Conservation (phyloP, 768 basidiomycete genomes). For the Kwoniella dendrophila region DNA sequence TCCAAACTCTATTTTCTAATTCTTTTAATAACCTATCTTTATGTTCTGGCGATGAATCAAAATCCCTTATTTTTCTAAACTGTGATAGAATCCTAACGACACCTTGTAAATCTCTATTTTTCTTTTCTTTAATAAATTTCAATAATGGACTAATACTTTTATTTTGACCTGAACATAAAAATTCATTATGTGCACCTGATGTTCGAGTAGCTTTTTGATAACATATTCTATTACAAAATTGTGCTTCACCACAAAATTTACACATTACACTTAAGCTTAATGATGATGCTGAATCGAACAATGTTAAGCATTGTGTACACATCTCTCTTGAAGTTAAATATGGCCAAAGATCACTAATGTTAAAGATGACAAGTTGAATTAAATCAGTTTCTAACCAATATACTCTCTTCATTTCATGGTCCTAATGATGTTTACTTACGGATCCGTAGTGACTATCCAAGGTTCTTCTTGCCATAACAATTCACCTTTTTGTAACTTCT, state of each 20-base stretch:
- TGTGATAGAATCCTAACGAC: constrained; percentile 69
- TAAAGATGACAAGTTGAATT: too few species aligned
- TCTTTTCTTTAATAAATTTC: constrained; percentile 63
- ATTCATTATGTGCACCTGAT: constrained; percentile 64
- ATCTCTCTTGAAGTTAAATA: constrained; percentile 65
- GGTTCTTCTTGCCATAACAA: constrained; percentile 74
- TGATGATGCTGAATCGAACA: constrained; percentile 61
- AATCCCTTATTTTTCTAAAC: constrained; percentile 64
- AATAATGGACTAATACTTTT: constrained; percentile 68
- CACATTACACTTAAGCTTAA: too few species aligned
- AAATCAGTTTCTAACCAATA: too few species aligned
- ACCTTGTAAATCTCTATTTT: constrained; percentile 78
- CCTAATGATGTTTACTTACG: constrained; percentile 28
- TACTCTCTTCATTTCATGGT: neutral
- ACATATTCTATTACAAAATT: constrained; percentile 82
- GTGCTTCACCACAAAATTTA: constrained; percentile 61
- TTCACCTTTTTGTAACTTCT: constrained; percentile 70
- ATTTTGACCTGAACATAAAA: constrained; percentile 76
- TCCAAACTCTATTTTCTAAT: constrained; percentile 58
- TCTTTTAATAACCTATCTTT: constrained; percentile 61
- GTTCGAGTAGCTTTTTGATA: constrained; percentile 62
- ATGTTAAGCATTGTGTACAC: constrained; percentile 70
- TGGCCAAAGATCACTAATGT: constrained; percentile 73
- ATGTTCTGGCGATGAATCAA: too few species aligned
- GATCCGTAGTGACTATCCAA: constrained; percentile 47